Evolutionary conservation across 164 flowering plant species (phyloP), one percentile per base, ranked within the genome.

Genomic region (Brasenia schreberi): DNA sequence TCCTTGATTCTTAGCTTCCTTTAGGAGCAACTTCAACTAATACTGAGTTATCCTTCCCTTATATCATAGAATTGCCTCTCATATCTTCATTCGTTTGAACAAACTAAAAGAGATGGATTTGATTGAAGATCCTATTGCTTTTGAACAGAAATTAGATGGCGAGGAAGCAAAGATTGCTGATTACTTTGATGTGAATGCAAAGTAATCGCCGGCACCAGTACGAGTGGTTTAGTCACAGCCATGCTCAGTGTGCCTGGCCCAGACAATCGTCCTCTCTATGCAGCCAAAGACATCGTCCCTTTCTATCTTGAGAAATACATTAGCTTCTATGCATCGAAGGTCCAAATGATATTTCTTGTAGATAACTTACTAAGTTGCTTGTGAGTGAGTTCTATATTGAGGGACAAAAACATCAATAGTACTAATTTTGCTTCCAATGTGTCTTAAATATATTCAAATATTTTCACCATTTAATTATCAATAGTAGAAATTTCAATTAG

Each of bases 191-290:
- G 62, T 76, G 1, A 66, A n/a, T n/a, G n/a, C n/a, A n/a, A n/a
- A n/a, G n/a, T n/a, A n/a, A n/a, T 76, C 23, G 69, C 79, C 0
- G 79, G 79, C 0, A 76, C 79, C 4, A 73, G 79, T 68, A 73
- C 76, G 0, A 72, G 79, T 2, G 76, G 72, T n/a, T 59, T 76
- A 5, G 69, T 71, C 60, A 77, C 77, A 5, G 56, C 72, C 19
- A 81, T 81, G 82, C 61, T 79, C 42, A 64, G 79, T 0, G 76
- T 77, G 43, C 82, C 84, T 2, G 66, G 74, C 59, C 43, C 68
- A 6, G 53, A 77, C n/a, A 70, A 77, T 16, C 79, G 81, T 18
- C 84, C 84, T 0, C 68, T 81, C 9, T 81, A 64, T 61, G 77
- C 82, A 10, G 84, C 84, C 10, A 79, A 75, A 64, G 82, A 81